A percentile compares a stretch with the other conserved stretches of the same genome.
Conservation (phyloP, 768 basidiomycete species). For the Macrolepiota dolichaula region DNA sequence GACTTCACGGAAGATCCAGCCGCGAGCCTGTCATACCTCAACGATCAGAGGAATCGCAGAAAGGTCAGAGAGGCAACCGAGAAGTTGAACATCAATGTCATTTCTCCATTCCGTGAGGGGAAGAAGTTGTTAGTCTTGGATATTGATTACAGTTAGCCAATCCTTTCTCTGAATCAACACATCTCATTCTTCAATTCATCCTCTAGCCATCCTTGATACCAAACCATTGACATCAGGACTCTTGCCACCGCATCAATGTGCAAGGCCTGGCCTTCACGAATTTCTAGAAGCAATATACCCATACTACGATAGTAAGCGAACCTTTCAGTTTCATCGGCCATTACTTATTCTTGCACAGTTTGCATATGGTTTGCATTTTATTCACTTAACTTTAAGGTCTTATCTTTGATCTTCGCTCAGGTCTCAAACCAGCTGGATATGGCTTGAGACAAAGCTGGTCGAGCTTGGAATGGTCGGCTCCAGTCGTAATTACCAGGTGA, state of each 20-base stretch:
- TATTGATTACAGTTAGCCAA: conserved; percentile 75
- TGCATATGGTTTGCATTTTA: conserved; percentile 65
- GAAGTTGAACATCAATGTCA: conserved; percentile 64
- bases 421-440: conserved; percentile 87
- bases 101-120: conserved; percentile 70
- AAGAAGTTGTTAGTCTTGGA: conserved; percentile 85
- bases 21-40: conserved; percentile 58
- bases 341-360: conserved; percentile 31
- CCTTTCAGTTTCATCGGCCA: neutral
- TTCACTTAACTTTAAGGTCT: neutral
- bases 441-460: conserved; percentile 84
- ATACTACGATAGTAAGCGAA: conserved; percentile 66
- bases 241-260: conserved; percentile 77
- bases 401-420: conserved; percentile 27
- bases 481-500: conserved; percentile 65
- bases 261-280: conserved; percentile 78
- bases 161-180: neutral
- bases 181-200: conserved; percentile 1
- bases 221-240: conserved; percentile 82
- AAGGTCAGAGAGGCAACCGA: conserved; percentile 73
- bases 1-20: conserved; percentile 65
- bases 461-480: conserved; percentile 84
- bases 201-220: conserved; percentile 75
- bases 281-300: conserved; percentile 80
- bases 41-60: conserved; percentile 78